These are phyloP conservation scores for Pseudopithomyces maydicus DNA, from an alignment of 2,329 filamentous ascomycete genomes.

Conservation along the genomic window DNA sequence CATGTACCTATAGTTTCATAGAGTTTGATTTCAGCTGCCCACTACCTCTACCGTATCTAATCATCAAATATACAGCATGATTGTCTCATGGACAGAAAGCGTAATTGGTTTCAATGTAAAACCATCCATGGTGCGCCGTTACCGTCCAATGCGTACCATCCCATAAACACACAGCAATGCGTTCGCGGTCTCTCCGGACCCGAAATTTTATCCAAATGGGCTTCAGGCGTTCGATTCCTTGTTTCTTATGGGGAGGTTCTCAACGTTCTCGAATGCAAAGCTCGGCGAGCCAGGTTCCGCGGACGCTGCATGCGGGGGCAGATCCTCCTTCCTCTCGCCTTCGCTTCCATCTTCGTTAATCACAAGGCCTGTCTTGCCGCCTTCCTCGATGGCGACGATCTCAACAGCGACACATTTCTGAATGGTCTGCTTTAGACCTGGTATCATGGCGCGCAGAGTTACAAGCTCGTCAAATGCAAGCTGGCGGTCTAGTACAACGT, in stretches of 20 bases:
- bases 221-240: neutral
- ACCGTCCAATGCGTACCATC: neutral
- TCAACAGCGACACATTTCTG: slow-evolving; percentile 72
- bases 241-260: slow-evolving; percentile 27
- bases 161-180: neutral
- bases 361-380: slow-evolving; percentile 66
- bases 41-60: neutral
- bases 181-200: neutral
- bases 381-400: slow-evolving; percentile 73
- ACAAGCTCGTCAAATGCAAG: slow-evolving; percentile 84
- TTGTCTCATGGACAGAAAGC: neutral
- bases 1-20: neutral
- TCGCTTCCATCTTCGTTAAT: slow-evolving; percentile 58
- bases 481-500: slow-evolving; percentile 79
- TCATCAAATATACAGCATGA: neutral
- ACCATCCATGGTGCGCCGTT: neutral
- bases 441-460: slow-evolving; percentile 77
- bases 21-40: neutral
- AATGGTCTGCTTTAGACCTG: slow-evolving; percentile 76
- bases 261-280: slow-evolving; percentile 84
- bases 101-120: neutral
- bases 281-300: slow-evolving; percentile 83
- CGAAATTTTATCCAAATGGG: neutral
- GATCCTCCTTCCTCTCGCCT: slow-evolving; percentile 62
- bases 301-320: slow-evolving; percentile 68